phyloP scores from a whole-genome alignment of 1,139 yeast genomes.

The Pichia cactophila region DNA sequence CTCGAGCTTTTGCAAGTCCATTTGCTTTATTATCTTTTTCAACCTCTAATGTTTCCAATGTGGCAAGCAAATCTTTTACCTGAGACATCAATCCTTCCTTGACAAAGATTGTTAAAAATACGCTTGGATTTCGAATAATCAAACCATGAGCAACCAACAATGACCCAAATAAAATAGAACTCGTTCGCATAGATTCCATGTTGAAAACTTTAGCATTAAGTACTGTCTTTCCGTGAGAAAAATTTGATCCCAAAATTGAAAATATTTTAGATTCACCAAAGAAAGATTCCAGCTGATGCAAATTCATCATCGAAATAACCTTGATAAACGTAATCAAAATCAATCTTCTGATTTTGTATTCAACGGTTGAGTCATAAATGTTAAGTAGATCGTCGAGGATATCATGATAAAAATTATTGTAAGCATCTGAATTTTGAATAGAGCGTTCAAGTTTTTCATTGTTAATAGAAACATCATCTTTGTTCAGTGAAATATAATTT shows the following conservation, averaged over 20 bases:
- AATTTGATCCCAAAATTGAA: constrained; percentile 58
- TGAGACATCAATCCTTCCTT: constrained; percentile 70
- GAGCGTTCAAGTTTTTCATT: constrained; percentile 18
- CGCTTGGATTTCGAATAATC: constrained; percentile 37
- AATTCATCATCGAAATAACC: constrained; percentile 33
- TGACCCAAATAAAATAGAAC: constrained; percentile 44
- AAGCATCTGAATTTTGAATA: constrained; percentile 19
- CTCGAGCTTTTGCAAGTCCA: constrained; percentile 20
- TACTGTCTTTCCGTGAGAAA: constrained; percentile 47
- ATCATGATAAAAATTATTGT: constrained; percentile 37
- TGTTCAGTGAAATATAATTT: constrained; percentile 22
- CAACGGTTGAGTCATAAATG: constrained; percentile 72
- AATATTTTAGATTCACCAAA: constrained; percentile 30
- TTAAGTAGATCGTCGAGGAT: constrained; percentile 57
- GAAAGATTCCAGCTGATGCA: constrained; percentile 17
- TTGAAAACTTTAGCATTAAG: constrained; percentile 12
- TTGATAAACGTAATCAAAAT: constrained; percentile 53
- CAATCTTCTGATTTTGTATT: constrained; percentile 54
- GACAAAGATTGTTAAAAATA: constrained; percentile 45
- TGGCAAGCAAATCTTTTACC: constrained; percentile 27
- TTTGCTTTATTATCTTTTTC: constrained; percentile 20
- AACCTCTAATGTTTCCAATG: constrained; percentile 13
- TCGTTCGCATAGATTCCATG: constrained; percentile 25
- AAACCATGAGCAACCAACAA: constrained; percentile 43
- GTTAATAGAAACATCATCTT: constrained; percentile 26